phyloP scores from a whole-genome alignment of 345 rosid species.

The Durio zibethinus region DNA sequence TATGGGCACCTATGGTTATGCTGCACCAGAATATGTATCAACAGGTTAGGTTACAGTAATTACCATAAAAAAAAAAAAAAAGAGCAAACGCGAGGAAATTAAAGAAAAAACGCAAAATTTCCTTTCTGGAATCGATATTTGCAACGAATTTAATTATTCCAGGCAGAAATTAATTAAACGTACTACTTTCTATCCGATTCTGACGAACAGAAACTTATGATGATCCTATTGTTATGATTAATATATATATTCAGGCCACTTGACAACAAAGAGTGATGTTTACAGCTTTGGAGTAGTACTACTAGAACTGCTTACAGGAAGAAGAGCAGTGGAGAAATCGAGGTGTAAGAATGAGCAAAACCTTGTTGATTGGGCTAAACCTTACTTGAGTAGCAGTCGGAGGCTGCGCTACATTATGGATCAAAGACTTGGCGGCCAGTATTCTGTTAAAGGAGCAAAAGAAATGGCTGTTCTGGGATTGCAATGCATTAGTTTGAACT shows the following conservation, averaged over 20 bases:
- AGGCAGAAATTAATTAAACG: too few species aligned
- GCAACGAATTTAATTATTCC: neutral
- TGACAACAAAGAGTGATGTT: constrained; percentile 85
- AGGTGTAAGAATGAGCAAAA: constrained; percentile 68
- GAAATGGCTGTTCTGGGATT: constrained; percentile 57
- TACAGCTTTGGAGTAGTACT: constrained; percentile 90
- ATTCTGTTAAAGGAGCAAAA: constrained; percentile 86
- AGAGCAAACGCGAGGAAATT: neutral
- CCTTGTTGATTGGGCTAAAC: constrained; percentile 80
- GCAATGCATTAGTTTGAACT: constrained; percentile 72
- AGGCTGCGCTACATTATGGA: constrained; percentile 68
- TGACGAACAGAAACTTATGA: neutral
- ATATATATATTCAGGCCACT: constrained; percentile 60
- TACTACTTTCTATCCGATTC: neutral
- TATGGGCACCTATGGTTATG: constrained; percentile 96
- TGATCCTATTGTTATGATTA: neutral
- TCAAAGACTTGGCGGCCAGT: constrained; percentile 74
- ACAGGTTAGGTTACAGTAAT: constrained; percentile 41
- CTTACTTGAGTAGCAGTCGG: constrained; percentile 68
- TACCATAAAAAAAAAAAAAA: too few species aligned
- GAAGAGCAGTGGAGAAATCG: constrained; percentile 72
- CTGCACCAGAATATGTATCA: constrained; percentile 92
- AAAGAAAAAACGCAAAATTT: too few species aligned
- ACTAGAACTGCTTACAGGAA: constrained; percentile 79
- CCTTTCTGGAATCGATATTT: too few species aligned